Evolutionary conservation across 768 basidiomycete genomes (phyloP).

Genomic region (Dentipellis fragilis): DNA sequence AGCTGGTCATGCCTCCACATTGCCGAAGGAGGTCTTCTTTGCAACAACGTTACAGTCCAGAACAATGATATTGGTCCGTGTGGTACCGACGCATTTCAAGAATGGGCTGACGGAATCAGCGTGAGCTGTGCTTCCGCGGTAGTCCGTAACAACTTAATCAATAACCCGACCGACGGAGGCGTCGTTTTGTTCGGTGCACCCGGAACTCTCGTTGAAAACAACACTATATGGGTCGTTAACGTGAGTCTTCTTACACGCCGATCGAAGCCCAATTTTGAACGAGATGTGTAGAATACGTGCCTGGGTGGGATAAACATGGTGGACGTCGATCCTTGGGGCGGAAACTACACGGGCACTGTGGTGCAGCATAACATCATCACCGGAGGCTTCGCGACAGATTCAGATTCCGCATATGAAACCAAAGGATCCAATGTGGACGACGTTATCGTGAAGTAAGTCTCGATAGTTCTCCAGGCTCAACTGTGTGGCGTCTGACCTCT

Average conservation of each 20-base stretch:
- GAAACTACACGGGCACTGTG: conserved; percentile 53
- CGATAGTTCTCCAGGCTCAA: not conserved
- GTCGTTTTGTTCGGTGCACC: conserved; percentile 73
- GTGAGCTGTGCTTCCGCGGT: conserved; percentile 53
- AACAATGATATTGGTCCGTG: conserved; percentile 82
- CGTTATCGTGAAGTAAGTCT: conserved; percentile 60
- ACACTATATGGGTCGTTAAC: conserved; percentile 63
- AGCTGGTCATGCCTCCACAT: conserved; percentile 81
- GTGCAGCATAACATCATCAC: conserved; percentile 58
- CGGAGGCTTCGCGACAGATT: conserved; percentile 56
- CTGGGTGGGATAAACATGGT: conserved; percentile 76
- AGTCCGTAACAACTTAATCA: conserved; percentile 59
- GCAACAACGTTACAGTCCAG: conserved; percentile 55
- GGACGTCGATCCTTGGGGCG: conserved; percentile 57
- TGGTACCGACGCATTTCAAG: conserved; percentile 49
- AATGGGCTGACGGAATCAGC: conserved; percentile 83
- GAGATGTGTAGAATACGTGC: conserved; percentile 41
- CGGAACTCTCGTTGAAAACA: conserved; percentile 63
- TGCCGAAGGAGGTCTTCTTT: conserved; percentile 54
- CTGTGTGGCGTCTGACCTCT: not conserved
- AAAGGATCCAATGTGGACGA: conserved; percentile 48
- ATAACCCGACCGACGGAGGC: conserved; percentile 69
- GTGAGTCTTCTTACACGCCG: conserved; percentile 27
- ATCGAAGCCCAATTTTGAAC: not conserved
- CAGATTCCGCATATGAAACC: conserved; percentile 26